Conservation (phyloP, 495 filamentous ascomycete species). For the Penicillium canescens region DNA sequence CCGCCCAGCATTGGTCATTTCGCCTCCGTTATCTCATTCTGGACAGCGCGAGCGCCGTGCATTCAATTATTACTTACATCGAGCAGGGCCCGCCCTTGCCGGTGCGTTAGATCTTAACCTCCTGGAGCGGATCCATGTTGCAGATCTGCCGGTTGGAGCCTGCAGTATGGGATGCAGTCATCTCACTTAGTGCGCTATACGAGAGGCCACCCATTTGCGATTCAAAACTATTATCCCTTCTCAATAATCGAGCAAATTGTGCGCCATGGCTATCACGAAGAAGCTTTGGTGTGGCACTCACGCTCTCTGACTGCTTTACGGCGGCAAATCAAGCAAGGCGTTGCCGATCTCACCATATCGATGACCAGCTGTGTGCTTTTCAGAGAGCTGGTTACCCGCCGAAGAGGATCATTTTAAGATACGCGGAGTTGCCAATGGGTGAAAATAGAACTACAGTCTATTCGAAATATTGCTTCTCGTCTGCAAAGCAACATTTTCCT, state of each 20-base stretch:
- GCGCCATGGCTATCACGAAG: constrained; percentile 11
- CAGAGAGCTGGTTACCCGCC: constrained; percentile 11
- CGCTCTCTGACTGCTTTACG: constrained; percentile 41
- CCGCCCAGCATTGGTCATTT: neutral
- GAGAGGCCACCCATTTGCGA: constrained; percentile 23
- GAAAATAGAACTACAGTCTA: no score
- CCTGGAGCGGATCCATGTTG: constrained; percentile 18
- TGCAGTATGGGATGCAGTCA: constrained; percentile 25
- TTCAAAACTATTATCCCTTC: constrained; percentile 8
- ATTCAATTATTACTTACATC: constrained; percentile 23
- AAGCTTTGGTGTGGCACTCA: constrained; percentile 42
- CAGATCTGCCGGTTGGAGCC: constrained; percentile 23
- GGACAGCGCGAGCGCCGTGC: constrained; percentile 20
- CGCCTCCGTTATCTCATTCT: neutral
- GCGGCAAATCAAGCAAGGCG: constrained; percentile 27
- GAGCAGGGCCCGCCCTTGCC: constrained; percentile 15
- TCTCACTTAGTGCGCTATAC: constrained; percentile 21
- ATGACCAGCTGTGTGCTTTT: constrained; percentile 54
- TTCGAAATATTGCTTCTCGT: no score
- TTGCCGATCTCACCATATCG: constrained; percentile 35
- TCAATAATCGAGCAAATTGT: constrained; percentile 18
- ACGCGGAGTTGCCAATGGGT: no score
- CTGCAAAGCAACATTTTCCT: no score
- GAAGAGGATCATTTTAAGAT: no score
- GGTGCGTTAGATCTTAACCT: constrained; percentile 17